These are phyloP conservation scores for Candida awuae DNA, from an alignment of 805 yeast genomes.

Conservation along the genomic window DNA sequence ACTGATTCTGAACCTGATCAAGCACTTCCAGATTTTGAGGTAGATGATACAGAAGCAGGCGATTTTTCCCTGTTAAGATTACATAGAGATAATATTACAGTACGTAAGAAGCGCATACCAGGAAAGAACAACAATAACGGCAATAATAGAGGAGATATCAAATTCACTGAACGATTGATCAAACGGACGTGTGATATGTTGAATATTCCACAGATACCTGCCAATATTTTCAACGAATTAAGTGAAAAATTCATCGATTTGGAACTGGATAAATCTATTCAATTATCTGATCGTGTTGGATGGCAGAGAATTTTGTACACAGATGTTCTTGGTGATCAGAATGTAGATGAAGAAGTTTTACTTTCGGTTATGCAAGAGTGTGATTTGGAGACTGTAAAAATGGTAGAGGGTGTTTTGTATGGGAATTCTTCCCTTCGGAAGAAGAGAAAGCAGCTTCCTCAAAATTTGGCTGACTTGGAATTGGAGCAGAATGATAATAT, in stretches of 20 bases:
- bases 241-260: conserved; percentile 31
- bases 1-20: background rate
- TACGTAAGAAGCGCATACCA: no score
- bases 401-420: conserved; percentile 11
- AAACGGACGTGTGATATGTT: background rate
- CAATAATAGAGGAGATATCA: no score
- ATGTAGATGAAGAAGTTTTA: conserved; percentile 3
- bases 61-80: no score
- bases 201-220: conserved; percentile 1
- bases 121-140: no score
- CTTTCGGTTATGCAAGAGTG: conserved; percentile 10
- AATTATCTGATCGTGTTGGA: conserved; percentile 29
- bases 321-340: conserved; percentile 6
- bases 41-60: no score
- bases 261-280: conserved; percentile 29
- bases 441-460: conserved; percentile 5
- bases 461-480: conserved; percentile 6
- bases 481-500: conserved; percentile 2
- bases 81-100: no score
- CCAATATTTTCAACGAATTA: conserved; percentile 23
- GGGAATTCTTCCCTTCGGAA: background rate
- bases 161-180: background rate
- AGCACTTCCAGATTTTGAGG: no score
- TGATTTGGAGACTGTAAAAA: conserved; percentile 13
- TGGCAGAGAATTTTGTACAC: conserved; percentile 10